Evolutionary conservation across 192 early-diverging fungal genomes (phyloP), one percentile per base, ranked within the genome.

Genomic region (Coemansia sp.): DNA sequence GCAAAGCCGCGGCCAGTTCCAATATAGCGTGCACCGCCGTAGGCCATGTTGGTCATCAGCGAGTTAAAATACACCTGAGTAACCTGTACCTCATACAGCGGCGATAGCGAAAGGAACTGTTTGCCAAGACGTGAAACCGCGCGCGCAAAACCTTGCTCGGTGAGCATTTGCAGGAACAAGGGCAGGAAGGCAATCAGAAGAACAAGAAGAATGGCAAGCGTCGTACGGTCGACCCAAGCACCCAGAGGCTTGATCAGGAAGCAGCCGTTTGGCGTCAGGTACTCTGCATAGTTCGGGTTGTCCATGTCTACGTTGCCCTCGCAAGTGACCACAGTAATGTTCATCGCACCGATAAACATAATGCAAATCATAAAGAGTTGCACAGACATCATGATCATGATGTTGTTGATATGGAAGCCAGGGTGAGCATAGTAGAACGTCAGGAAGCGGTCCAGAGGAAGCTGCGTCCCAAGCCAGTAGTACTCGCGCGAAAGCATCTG

Each of bases 401-500:
- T 89, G 78, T 94, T 93, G 79, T 93, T 94, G 70, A 94, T 85
- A 69, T 94, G 93, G 85, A 93, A 94, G 21, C 92, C 93, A 30
- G 93, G 91, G 71, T 94, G 93, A 16, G 93, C 91, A 70, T 92
- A 95, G 76, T 88, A 95, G 78, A 95, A 93, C 3, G 93, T 95
- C 60, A 95, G 75, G 83, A 93, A 92, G 4, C 92, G 87, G 68
- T 95, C 94, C 41, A 94, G 71, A 6, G 93, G 91, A 43, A 95
- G 78, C 63, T 92, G 91, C 23, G 91, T 89, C 39, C 94, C 93
- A 56, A 95, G 83, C 72, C 92, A 92, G 78, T 95, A 94, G 78
- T 95, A 92, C 72, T 95, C 94, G 67, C 94, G 88, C n/a, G 94
- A 94, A 46, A 94, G 73, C 88, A 94, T 93, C 80, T 95, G 94